These are phyloP conservation scores for Elongisporangium anandrum DNA, from an alignment of 352 stramenopile species.

Conservation along the genomic window DNA sequence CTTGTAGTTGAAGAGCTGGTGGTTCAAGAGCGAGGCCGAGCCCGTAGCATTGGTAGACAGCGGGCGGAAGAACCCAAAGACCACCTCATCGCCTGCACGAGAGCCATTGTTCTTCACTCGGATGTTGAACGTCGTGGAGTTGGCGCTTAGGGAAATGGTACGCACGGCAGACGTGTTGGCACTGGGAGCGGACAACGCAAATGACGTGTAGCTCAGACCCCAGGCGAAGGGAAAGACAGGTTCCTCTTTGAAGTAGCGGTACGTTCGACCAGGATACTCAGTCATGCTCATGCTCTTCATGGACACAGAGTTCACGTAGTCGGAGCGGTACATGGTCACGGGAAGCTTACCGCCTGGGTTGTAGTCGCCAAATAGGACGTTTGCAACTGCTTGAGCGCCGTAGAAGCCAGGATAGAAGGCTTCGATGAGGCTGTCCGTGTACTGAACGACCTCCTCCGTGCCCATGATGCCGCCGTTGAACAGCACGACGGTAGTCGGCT, in stretches of 20 bases:
- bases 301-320: slow-evolving; percentile 39
- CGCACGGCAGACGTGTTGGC: neutral
- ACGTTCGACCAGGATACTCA: slow-evolving; percentile 60
- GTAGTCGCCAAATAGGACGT: slow-evolving; percentile 57
- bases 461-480: slow-evolving; percentile 70
- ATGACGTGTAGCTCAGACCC: slow-evolving; percentile 78
- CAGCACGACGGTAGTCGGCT: slow-evolving; percentile 60
- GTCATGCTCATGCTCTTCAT: slow-evolving; percentile 83
- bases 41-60: slow-evolving; percentile 32
- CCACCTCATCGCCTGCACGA: slow-evolving; percentile 30
- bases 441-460: slow-evolving; percentile 37
- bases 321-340: slow-evolving; percentile 62
- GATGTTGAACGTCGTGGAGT: slow-evolving; percentile 22
- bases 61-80: slow-evolving; percentile 44
- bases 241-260: slow-evolving; percentile 75
- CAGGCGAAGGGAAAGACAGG: slow-evolving; percentile 74
- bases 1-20: slow-evolving; percentile 42
- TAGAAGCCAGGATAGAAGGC: slow-evolving; percentile 61
- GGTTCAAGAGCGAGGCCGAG: slow-evolving; percentile 38
- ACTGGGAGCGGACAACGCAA: slow-evolving; percentile 12
- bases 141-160: slow-evolving; percentile 9
- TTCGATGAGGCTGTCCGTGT: slow-evolving; percentile 39
- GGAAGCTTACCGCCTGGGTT: slow-evolving; percentile 61
- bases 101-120: slow-evolving; percentile 26
- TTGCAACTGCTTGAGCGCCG: slow-evolving; percentile 45